A percentile compares a stretch with the other conserved stretches of the same genome.
Evolutionary conservation across 1,139 yeast genomes (phyloP).

Genomic region (Hyphopichia pseudoburtonii): DNA sequence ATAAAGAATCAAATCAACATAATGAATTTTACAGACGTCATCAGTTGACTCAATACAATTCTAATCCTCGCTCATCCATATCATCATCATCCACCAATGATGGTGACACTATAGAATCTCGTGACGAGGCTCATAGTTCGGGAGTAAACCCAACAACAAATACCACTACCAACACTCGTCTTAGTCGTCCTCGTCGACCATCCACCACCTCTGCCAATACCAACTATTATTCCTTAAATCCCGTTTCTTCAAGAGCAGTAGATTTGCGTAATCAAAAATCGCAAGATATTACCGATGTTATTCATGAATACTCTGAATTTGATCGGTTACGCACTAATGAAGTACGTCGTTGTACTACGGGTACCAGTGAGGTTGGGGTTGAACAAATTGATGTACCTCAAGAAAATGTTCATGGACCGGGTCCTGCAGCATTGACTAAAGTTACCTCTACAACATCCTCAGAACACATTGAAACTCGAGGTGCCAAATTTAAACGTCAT

Average conservation of each 20-base stretch:
- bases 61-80: constrained; percentile 10
- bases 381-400: constrained; percentile 1
- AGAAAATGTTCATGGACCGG: not conserved
- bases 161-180: not conserved
- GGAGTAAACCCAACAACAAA: not conserved
- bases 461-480: not conserved
- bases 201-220: constrained; percentile 10
- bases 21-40: constrained; percentile 19
- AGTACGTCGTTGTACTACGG: constrained; percentile 5
- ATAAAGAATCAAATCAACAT: constrained; percentile 15
- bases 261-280: constrained; percentile 46
- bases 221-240: constrained; percentile 11
- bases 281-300: constrained; percentile 56
- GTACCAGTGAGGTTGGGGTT: constrained; percentile 10
- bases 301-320: constrained; percentile 59
- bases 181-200: not conserved
- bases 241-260: constrained; percentile 23
- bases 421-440: no score
- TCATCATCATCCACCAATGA: constrained; percentile 3
- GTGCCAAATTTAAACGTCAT: not conserved
- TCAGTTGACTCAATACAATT: constrained; percentile 9
- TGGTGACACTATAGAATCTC: not conserved
- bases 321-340: constrained; percentile 29
- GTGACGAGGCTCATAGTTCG: not conserved
- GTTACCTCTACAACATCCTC: not conserved